Conservation (phyloP, 345 rosid species). For the Eucalyptus cloeziana region DNA sequence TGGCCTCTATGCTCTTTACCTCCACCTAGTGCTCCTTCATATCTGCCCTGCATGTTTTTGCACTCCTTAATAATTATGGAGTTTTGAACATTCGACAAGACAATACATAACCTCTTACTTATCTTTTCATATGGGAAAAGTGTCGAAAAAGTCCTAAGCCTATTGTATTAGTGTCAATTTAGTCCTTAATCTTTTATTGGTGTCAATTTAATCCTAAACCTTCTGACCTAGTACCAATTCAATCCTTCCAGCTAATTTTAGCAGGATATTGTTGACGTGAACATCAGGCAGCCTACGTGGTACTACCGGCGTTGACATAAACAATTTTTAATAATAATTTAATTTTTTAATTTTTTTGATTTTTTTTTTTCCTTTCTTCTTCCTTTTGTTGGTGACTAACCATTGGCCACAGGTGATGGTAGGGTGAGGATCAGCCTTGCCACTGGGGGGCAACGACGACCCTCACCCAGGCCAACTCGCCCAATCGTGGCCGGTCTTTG, state of each 20-base stretch:
- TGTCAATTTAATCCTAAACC: too few relatives aligned
- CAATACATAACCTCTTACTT: not conserved
- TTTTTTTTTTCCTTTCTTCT: too few relatives aligned
- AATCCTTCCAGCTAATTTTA: rapidly evolving
- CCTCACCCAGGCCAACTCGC: rapidly evolving
- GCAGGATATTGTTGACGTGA: rapidly evolving
- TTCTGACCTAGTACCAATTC: too few relatives aligned
- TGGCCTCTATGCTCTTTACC: not conserved
- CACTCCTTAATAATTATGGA: not conserved
- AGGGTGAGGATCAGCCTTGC: too few relatives aligned
- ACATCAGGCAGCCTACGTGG: rapidly evolving
- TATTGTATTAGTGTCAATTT: too few relatives aligned
- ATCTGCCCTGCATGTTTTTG: not conserved
- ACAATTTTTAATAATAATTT: too few relatives aligned
- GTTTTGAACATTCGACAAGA: not conserved
- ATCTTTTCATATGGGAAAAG: rapidly evolving
- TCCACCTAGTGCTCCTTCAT: not conserved
- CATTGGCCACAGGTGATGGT: rapidly evolving
- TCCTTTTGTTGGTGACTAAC: too few relatives aligned
- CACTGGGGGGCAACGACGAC: rapidly evolving
- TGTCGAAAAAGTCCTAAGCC: too few relatives aligned
- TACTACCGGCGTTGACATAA: rapidly evolving
- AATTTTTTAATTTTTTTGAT: rapidly evolving
- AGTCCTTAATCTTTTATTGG: too few relatives aligned
- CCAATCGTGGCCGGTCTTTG: rapidly evolving